Conservation (phyloP, 768 basidiomycete genomes). For the Tulasnella calospora region DNA sequence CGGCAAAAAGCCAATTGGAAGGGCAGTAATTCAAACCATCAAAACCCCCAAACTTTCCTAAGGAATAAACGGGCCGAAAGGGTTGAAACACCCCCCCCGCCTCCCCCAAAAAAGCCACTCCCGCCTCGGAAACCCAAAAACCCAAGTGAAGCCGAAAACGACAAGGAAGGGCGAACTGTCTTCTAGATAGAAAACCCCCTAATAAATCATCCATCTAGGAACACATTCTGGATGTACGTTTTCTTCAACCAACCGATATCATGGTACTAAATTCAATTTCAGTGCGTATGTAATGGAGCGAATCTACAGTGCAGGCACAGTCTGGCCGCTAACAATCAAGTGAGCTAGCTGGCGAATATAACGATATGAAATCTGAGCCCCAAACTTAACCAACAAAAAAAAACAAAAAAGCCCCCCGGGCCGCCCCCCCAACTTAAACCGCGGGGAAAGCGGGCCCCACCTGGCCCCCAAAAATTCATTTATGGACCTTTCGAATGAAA, state of each 20-base stretch:
- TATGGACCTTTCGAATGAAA: not conserved
- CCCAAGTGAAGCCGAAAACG: not conserved
- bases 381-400: not conserved
- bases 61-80: not conserved
- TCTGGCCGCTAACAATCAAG: not conserved
- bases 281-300: not conserved
- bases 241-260: not conserved
- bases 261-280: not conserved
- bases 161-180: no score
- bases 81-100: not conserved
- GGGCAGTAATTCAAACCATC: not conserved
- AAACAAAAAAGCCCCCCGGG: constrained; percentile 11
- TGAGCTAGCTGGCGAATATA: not conserved
- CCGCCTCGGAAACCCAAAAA: not conserved
- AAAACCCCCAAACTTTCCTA: not conserved
- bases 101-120: not conserved
- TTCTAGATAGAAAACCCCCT: not conserved
- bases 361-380: not conserved
- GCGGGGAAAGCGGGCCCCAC: not conserved
- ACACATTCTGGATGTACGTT: constrained; percentile 16
- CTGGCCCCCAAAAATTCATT: not conserved
- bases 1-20: not conserved
- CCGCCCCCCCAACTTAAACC: not conserved
- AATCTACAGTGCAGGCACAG: not conserved
- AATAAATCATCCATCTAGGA: not conserved